Percentiles rank a stretch among this genome's conserved stretches.
phyloP scores from a whole-genome alignment of 2,329 filamentous ascomycete genomes.

The Clarireedia monteithiana region DNA sequence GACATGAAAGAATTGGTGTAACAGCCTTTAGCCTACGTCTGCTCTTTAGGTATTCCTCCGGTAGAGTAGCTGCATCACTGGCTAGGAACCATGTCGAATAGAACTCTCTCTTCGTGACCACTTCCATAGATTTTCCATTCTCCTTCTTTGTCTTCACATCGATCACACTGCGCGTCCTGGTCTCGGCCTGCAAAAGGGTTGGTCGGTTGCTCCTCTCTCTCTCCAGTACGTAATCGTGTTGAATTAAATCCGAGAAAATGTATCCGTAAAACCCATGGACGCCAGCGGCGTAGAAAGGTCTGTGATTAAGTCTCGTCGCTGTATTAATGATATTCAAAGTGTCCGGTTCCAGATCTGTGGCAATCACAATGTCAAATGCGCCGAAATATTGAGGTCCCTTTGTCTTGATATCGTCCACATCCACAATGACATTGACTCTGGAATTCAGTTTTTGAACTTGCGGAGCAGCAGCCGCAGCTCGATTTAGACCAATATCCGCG shows the following conservation, averaged over 20 bases:
- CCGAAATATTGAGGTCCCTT: conserved; percentile 70
- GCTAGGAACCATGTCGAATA: conserved; percentile 87
- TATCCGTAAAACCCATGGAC: conserved; percentile 90
- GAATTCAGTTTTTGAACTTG: conserved; percentile 83
- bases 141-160: conserved; percentile 63
- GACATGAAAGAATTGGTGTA: conserved; percentile 75
- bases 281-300: conserved; percentile 82
- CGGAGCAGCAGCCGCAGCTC: conserved; percentile 71
- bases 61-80: conserved; percentile 65
- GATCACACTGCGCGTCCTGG: conserved; percentile 68
- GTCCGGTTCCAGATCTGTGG: conserved; percentile 74
- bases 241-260: conserved; percentile 87
- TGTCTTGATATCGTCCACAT: conserved; percentile 56
- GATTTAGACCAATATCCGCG: conserved; percentile 69
- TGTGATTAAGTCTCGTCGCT: conserved; percentile 67
- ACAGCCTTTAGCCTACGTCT: conserved; percentile 65
- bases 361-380: conserved; percentile 78
- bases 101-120: conserved; percentile 83
- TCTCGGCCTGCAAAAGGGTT: conserved; percentile 56
- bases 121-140: conserved; percentile 65
- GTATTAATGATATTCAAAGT: conserved; percentile 77
- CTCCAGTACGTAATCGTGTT: conserved; percentile 84
- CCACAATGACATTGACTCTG: conserved; percentile 67
- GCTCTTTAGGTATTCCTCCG: conserved; percentile 60
- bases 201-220: conserved; percentile 71